These are phyloP conservation scores for Aspergillus hancockii DNA, from an alignment of 495 filamentous ascomycete species.

Conservation along the genomic window DNA sequence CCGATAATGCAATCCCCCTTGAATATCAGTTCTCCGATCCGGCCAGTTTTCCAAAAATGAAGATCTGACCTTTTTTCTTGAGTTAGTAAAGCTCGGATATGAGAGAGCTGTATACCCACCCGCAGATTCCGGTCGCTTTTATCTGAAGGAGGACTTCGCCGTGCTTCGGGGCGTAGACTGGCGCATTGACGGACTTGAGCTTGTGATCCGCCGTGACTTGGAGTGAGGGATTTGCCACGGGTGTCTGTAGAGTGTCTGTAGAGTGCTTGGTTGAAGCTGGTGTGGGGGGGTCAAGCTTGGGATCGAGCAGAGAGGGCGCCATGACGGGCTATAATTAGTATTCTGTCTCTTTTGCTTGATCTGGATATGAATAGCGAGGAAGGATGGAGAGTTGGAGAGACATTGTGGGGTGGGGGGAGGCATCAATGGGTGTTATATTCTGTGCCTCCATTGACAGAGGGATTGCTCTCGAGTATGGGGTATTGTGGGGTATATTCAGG, in stretches of 20 bases:
- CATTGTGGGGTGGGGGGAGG: not conserved
- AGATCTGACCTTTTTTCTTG: slow-evolving; percentile 58
- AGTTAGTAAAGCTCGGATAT: not conserved
- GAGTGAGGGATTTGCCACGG: slow-evolving; percentile 53
- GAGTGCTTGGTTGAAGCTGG: slow-evolving; percentile 10
- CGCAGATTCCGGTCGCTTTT: slow-evolving; percentile 54
- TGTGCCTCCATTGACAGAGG: not conserved
- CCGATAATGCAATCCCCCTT: slow-evolving; percentile 70
- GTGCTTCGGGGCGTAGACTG: slow-evolving; percentile 45
- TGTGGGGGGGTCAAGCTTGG: not conserved
- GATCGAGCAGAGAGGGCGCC: slow-evolving; percentile 13
- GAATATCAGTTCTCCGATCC: slow-evolving; percentile 71
- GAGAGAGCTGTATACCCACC: slow-evolving; percentile 7
- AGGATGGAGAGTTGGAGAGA: not conserved
- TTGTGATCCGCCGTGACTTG: slow-evolving; percentile 57
- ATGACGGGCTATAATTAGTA: slow-evolving; percentile 1
- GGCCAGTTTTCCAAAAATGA: slow-evolving; percentile 77
- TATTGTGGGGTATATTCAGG: slow-evolving; percentile 1
- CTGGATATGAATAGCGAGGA: not conserved
- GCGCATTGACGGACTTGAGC: slow-evolving; percentile 51
- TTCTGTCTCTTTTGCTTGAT: not conserved
- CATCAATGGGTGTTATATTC: not conserved
- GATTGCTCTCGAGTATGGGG: not conserved
- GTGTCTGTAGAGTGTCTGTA: slow-evolving; percentile 11
- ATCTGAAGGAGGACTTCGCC: slow-evolving; percentile 54